phyloP scores from a whole-genome alignment of 2,329 filamentous ascomycete species.

The Arthrobotrys pseudoclavata region DNA sequence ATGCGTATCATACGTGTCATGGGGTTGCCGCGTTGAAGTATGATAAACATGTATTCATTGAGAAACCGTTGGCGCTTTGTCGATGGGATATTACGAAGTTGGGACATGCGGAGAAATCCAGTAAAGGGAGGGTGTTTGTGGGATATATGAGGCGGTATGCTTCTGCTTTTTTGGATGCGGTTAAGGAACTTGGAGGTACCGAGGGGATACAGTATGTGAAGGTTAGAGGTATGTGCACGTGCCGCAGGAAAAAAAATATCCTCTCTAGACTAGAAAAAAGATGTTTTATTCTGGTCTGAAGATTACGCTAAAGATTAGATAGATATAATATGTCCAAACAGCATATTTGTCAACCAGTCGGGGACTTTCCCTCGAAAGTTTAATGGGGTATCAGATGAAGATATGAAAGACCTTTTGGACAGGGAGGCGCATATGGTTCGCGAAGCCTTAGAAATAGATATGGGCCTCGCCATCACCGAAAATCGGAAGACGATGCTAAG shows the following conservation, averaged over 20 bases:
- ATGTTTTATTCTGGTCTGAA: too few relatives aligned
- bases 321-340: constrained; percentile 72
- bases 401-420: constrained; percentile 46
- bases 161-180: constrained; percentile 70
- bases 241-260: too few relatives aligned
- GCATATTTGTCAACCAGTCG: constrained; percentile 69
- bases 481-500: constrained; percentile 63
- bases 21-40: constrained; percentile 70
- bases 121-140: constrained; percentile 70
- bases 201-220: constrained; percentile 72
- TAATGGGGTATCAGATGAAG: constrained; percentile 65
- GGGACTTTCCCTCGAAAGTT: constrained; percentile 69
- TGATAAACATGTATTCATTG: constrained; percentile 73
- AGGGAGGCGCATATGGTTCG: constrained; percentile 63
- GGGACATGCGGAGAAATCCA: constrained; percentile 68
- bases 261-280: too few relatives aligned
- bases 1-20: constrained; percentile 72
- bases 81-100: constrained; percentile 69
- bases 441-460: constrained; percentile 64
- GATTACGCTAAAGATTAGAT: too few relatives aligned
- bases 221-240: constrained; percentile 64
- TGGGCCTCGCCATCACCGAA: constrained; percentile 64
- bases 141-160: constrained; percentile 76
- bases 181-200: constrained; percentile 71
- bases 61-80: constrained; percentile 73